Evolutionary conservation across 805 yeast species (phyloP).

Genomic region (Kuraishia borneana): DNA sequence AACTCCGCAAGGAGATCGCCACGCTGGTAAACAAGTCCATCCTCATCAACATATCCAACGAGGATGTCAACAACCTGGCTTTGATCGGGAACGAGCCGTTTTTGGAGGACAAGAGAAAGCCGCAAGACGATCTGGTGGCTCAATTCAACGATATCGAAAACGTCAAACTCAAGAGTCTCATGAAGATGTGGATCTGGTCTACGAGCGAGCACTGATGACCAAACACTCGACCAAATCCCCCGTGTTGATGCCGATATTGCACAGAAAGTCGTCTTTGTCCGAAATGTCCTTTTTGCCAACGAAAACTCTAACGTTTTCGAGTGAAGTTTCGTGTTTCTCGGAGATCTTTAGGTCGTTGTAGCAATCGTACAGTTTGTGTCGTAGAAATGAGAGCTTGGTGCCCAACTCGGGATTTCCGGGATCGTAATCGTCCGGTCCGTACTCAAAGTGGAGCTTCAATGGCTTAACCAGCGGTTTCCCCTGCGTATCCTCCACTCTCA

Average conservation of each 20-base stretch:
- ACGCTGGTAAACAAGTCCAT: conserved; percentile 60
- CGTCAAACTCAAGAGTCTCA: conserved; percentile 12
- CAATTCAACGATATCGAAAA: conserved; percentile 9
- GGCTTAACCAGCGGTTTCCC: conserved; percentile 6
- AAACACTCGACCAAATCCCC: conserved; percentile 27
- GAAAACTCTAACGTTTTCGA: conserved; percentile 12
- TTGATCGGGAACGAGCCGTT: conserved; percentile 4
- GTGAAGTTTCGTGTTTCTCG: conserved; percentile 9
- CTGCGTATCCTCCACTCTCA: conserved; percentile 25
- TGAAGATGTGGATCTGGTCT: conserved; percentile 17
- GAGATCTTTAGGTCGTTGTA: conserved; percentile 33
- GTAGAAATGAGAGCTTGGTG: conserved; percentile 51
- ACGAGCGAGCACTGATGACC: conserved; percentile 1
- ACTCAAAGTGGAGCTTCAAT: conserved; percentile 58
- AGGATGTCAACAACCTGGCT: conserved; percentile 8
- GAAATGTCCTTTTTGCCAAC: conserved; percentile 18
- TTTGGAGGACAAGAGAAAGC: conserved; percentile 7
- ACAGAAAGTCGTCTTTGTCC: conserved; percentile 33
- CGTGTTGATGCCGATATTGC: conserved; percentile 41
- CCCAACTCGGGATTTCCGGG: conserved; percentile 58
- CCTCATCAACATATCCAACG: conserved; percentile 23
- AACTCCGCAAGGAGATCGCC: conserved; percentile 56
- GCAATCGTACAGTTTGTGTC: conserved; percentile 43
- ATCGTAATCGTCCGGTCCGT: conserved; percentile 72
- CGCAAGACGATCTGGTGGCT: conserved; percentile 3